Percentiles rank a stretch among this genome's conserved stretches.
Evolutionary conservation across 2,329 filamentous ascomycete species (phyloP).

Genomic region (Nigrospora sphaerica): DNA sequence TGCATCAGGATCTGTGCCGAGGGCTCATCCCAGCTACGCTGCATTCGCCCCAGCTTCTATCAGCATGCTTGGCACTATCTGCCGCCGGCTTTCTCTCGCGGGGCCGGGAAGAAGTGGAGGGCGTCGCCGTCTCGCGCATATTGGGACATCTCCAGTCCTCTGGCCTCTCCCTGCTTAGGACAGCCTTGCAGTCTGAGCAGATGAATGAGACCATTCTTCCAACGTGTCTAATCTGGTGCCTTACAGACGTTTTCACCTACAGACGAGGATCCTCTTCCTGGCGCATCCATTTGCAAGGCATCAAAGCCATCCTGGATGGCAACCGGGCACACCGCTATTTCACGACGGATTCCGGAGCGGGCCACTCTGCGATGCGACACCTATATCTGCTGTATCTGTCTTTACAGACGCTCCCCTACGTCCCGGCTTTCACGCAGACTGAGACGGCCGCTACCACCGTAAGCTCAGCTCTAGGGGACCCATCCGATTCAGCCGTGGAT

Average conservation of each 20-base stretch:
- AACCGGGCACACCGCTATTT: conserved; percentile 5
- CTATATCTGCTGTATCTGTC: conserved; percentile 13
- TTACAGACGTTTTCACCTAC: conserved; percentile 14
- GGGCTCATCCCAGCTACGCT: conserved; percentile 10
- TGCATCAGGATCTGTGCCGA: conserved; percentile 12
- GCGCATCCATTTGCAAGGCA: conserved; percentile 12
- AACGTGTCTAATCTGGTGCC: conserved; percentile 14
- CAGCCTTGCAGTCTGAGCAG: conserved; percentile 5
- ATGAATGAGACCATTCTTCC: conserved; percentile 10
- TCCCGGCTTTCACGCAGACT: neutral
- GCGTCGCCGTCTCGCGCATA: conserved; percentile 8
- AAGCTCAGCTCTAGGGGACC: too few species aligned
- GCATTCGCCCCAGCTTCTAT: conserved; percentile 13
- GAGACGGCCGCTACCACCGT: neutral
- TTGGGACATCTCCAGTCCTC: conserved; percentile 11
- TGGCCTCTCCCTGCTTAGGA: conserved; percentile 7
- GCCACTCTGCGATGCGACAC: conserved; percentile 11
- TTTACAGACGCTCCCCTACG: conserved; percentile 12
- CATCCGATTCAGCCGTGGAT: neutral
- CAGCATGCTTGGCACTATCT: conserved; percentile 13
- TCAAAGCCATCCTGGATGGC: conserved; percentile 10
- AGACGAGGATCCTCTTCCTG: conserved; percentile 11
- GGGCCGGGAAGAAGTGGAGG: conserved; percentile 8
- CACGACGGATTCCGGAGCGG: neutral
- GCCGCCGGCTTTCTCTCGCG: conserved; percentile 13